Evolutionary conservation across 805 yeast species (phyloP).

Genomic region (Lipomyces spencermartinsiae): DNA sequence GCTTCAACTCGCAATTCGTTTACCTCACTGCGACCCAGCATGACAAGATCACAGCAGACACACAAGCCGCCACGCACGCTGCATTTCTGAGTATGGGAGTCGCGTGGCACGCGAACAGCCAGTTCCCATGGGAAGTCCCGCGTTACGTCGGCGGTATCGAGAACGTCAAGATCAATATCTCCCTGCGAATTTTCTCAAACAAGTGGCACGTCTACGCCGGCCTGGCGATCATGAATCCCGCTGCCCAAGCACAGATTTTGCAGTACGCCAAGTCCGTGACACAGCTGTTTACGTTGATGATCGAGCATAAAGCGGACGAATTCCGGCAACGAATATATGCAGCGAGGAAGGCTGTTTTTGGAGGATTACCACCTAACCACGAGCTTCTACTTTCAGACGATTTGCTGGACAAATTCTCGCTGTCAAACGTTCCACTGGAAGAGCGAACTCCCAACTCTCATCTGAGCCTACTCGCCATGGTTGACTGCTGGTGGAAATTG

Average conservation of each 20-base stretch:
- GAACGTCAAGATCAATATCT: conserved; percentile 92
- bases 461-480: conserved; percentile 84
- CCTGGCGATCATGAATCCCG: conserved; percentile 91
- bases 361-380: conserved; percentile 57
- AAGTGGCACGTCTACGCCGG: conserved; percentile 99
- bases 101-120: conserved; percentile 84
- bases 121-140: conserved; percentile 87
- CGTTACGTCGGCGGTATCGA: conserved; percentile 94
- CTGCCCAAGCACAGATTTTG: conserved; percentile 88
- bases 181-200: conserved; percentile 87
- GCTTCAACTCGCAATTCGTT: conserved; percentile 79
- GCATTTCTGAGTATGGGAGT: conserved; percentile 96
- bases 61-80: conserved; percentile 98
- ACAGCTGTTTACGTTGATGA: conserved; percentile 81
- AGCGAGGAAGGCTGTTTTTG: conserved; percentile 81
- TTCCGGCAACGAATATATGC: conserved; percentile 61
- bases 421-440: conserved; percentile 70
- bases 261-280: conserved; percentile 88
- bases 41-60: conserved; percentile 95
- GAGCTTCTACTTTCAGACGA: conserved; percentile 76
- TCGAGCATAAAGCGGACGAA: conserved; percentile 67
- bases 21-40: conserved; percentile 84
- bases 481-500: conserved; percentile 87
- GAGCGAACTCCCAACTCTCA: conserved; percentile 82
- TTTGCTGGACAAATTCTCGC: conserved; percentile 77